Evolutionary conservation across 371 early-diverging fungal species (phyloP).

Genomic region (Apophysomyces trapeziformis): DNA sequence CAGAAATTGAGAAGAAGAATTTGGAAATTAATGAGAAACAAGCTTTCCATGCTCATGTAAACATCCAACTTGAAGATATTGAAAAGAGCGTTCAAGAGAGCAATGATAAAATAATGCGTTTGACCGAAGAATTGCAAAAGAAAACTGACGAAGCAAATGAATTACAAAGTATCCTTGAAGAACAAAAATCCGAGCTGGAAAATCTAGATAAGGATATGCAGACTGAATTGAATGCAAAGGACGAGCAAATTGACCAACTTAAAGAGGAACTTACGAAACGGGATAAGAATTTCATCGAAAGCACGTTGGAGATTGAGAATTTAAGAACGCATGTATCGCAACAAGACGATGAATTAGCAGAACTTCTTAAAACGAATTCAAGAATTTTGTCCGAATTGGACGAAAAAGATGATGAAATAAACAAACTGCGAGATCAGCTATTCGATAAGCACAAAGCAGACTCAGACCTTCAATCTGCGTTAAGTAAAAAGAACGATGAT

Average conservation of each 20-base stretch:
- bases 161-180: background rate
- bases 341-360: background rate
- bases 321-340: background rate
- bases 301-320: background rate
- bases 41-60: background rate
- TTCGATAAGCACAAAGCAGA: background rate
- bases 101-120: background rate
- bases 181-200: background rate
- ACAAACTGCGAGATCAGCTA: background rate
- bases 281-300: background rate
- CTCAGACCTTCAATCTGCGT: background rate
- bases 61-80: constrained; percentile 5
- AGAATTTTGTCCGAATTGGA: background rate
- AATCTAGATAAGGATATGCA: constrained; percentile 6
- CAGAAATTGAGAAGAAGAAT: background rate
- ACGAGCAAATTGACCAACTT: background rate
- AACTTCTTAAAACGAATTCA: background rate
- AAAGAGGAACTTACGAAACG: constrained; percentile 1
- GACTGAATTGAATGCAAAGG: background rate
- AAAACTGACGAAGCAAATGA: background rate
- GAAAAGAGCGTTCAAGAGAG: constrained; percentile 3
- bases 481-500: background rate
- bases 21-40: background rate
- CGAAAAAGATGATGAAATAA: background rate
- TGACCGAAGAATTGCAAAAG: background rate